These are phyloP conservation scores for Yamadazyma blattariae DNA, from an alignment of 1,139 yeast genomes.

Conservation along the genomic window DNA sequence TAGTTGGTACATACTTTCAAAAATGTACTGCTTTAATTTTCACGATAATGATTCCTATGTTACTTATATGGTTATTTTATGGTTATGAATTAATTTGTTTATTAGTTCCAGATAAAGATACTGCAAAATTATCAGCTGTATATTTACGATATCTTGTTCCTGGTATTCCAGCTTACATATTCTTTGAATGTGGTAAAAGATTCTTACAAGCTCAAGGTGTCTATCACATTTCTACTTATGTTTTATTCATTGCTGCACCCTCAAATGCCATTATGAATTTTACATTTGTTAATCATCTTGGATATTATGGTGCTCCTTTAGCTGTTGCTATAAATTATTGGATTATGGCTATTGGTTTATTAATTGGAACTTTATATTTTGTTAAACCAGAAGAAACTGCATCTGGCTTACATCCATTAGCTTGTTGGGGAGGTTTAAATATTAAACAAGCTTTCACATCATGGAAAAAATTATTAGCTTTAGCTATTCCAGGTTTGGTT, in stretches of 20 bases:
- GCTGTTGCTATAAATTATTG: slow-evolving; percentile 58
- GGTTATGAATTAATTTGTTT: slow-evolving; percentile 37
- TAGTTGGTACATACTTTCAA: slow-evolving; percentile 54
- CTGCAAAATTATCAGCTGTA: slow-evolving; percentile 52
- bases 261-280: slow-evolving; percentile 50
- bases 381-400: slow-evolving; percentile 40
- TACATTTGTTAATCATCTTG: slow-evolving; percentile 31
- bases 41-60: slow-evolving; percentile 48
- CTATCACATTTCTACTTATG: slow-evolving; percentile 51
- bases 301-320: slow-evolving; percentile 56
- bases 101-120: slow-evolving; percentile 42
- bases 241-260: slow-evolving; percentile 52
- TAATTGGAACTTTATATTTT: slow-evolving; percentile 35
- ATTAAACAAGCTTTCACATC: slow-evolving; percentile 34
- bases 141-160: slow-evolving; percentile 49
- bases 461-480: slow-evolving; percentile 46
- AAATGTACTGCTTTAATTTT: slow-evolving; percentile 53
- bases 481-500: slow-evolving; percentile 56
- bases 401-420: slow-evolving; percentile 38
- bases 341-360: slow-evolving; percentile 51
- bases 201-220: slow-evolving; percentile 55
- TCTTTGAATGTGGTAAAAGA: slow-evolving; percentile 54
- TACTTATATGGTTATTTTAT: slow-evolving; percentile 47
- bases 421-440: slow-evolving; percentile 39
- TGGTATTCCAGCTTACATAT: slow-evolving; percentile 55